Evolutionary conservation across 148 eudicot species (phyloP), one percentile per base, ranked within the genome.

Genomic region (Fallopia convolvulus): DNA sequence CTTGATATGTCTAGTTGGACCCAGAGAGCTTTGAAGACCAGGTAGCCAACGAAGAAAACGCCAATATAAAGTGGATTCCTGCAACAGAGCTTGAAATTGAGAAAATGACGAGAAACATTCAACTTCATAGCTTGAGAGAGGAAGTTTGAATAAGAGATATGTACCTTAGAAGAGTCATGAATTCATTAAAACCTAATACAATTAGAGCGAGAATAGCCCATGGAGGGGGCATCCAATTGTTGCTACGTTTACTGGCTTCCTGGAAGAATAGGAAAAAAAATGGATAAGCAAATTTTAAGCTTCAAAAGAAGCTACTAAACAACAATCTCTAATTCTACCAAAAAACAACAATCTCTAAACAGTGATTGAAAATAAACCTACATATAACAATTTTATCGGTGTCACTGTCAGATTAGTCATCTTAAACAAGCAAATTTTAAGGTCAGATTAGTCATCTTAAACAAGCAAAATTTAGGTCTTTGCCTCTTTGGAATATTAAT

Each of bases 171-270:
- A 95, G 93, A 50, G 99, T 89, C 99, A 95, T 96, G 75, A 96
- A 93, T 84, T 96, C 99, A 75, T 96, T 96, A 79, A 96, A 96
- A 36, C 99, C 99, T 48, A 96, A 82, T 79, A 96, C 75, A 70
- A 90, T 48, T 81, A 96, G 72, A 53, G 98, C 99, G 74, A 84
- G 86, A 68, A 96, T 91, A 26, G 99, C 99, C 99, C 99, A 96
- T 82, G 99, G 98, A 83, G 99, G 99, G 76, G 99, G 99, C 85
- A 96, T 70, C 98, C 98, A 93, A 82, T 90, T 96, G 90, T 90
- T 96, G 82, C 76, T 86, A 60, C 98, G 90, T 86, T 79, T 91
- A 87, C 91, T 96, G 61, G 99, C 99, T 82, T 93, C 99, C 99
- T 96, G 88, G 73, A 15, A 84, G 81, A 65, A 68, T 11, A 17